Evolutionary conservation across 2,329 filamentous ascomycete species (phyloP).

Genomic region (Alternaria arbusti): DNA sequence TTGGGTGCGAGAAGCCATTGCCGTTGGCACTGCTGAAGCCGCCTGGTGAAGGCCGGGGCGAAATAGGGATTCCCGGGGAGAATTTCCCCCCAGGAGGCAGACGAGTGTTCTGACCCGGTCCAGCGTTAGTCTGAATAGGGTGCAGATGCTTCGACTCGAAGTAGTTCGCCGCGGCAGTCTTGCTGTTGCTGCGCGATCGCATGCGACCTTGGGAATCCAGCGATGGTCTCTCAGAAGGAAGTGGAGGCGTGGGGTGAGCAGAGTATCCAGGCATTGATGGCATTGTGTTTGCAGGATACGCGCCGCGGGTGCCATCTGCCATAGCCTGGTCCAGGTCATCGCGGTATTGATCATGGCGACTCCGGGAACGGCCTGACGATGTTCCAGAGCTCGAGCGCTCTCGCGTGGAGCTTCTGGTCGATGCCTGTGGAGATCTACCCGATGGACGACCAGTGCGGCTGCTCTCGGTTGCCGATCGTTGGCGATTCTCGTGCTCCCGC

Average conservation of each 20-base stretch:
- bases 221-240: conserved; percentile 35
- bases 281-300: conserved; percentile 39
- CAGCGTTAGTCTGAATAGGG: conserved; percentile 42
- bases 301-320: conserved; percentile 51
- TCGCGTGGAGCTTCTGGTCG: conserved; percentile 51
- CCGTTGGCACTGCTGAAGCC: conserved; percentile 43
- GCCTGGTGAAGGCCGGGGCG: conserved; percentile 46
- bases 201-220: conserved; percentile 35
- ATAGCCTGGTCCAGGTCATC: conserved; percentile 62
- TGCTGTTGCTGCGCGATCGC: conserved; percentile 48
- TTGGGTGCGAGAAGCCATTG: conserved; percentile 46
- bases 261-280: conserved; percentile 46
- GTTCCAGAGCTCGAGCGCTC: conserved; percentile 63
- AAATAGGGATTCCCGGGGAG: conserved; percentile 43
- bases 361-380: conserved; percentile 61
- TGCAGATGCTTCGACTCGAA: conserved; percentile 48
- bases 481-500: conserved; percentile 38
- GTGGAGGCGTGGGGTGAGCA: conserved; percentile 35
- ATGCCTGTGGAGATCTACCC: conserved; percentile 48
- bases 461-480: conserved; percentile 46
- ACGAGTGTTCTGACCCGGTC: conserved; percentile 28
- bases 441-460: conserved; percentile 34
- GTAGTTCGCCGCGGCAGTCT: conserved; percentile 38
- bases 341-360: conserved; percentile 55
- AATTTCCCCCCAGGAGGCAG: conserved; percentile 33